Conservation (phyloP, 2,329 filamentous ascomycete species). For the Cladobotryum protrusum region DNA sequence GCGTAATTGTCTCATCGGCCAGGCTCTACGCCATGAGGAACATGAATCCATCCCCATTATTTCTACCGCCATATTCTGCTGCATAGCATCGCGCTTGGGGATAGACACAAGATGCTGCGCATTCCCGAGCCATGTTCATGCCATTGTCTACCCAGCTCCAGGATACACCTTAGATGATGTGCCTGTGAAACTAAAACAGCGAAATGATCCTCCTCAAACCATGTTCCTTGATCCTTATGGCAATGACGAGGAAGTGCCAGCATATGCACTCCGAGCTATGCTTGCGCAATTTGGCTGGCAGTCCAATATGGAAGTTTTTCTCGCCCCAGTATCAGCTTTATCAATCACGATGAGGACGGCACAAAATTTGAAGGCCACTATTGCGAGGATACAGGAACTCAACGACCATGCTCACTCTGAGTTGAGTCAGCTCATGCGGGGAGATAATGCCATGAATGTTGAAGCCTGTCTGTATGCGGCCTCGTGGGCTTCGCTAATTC, state of each 20-base stretch:
- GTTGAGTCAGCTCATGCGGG: constrained; percentile 30
- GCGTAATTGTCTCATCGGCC: constrained; percentile 80
- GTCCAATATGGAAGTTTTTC: constrained; percentile 41
- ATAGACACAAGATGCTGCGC: constrained; percentile 73
- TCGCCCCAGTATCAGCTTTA: constrained; percentile 57
- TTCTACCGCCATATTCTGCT: constrained; percentile 80
- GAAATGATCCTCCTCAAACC: constrained; percentile 30
- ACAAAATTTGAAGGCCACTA: constrained; percentile 75
- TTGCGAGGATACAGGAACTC: constrained; percentile 23
- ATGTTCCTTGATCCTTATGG: constrained; percentile 86
- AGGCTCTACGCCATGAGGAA: constrained; percentile 64
- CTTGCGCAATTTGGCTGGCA: constrained; percentile 46
- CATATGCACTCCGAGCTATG: constrained; percentile 51
- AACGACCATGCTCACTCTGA: constrained; percentile 22
- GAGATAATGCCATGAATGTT: constrained; percentile 37
- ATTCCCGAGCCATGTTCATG: constrained; percentile 81
- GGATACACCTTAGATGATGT: constrained; percentile 55
- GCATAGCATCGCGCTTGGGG: constrained; percentile 66
- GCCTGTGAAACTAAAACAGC: constrained; percentile 25
- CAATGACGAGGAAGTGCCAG: constrained; percentile 58
- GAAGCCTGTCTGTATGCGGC: constrained; percentile 62
- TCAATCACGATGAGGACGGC: constrained; percentile 66
- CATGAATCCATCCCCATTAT: constrained; percentile 83
- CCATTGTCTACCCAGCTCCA: constrained; percentile 59
- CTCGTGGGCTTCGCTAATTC: constrained; percentile 62